Base-by-base conservation (phyloP, 495 filamentous ascomycete species). In the Aspergillus conjunctus region DNA sequence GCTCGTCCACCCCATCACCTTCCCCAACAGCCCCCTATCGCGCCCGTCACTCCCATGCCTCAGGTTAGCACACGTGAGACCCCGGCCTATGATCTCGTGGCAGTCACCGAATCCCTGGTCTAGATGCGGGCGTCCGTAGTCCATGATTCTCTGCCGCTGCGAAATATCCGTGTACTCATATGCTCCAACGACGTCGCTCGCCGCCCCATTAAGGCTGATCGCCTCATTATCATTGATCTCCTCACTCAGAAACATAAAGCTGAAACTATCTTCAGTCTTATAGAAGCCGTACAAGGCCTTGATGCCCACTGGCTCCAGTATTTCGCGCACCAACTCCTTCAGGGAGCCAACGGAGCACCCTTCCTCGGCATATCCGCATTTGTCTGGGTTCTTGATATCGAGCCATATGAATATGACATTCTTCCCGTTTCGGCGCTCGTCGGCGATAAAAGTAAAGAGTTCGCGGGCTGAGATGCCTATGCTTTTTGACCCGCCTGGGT, bases 1-100 rank as follows among this genome's bases (percentile, higher is more conserved):
- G 11, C 48, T 59, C 14, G 49, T 59, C 57, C 57, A 59, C 3
- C 12, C 21, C 37, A 59, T 39, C 8, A 59, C 57, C 33, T 51
- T 45, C 18, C 57, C 57, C 1, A 59, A 21, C 34, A 31, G 12
- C 0, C 49, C 49, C 21, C 20, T 17, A 15, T 53, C 49, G 1
- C 49, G 34, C 2, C 14, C 50, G 17, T 30, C 26, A 12, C 12
- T 15, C 4, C 33, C 57, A 11, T 44, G 6, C 34, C 37, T 33
- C 49, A 59, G 34, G 34, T 39, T 39, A 39, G 34, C 34, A 39
- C 34, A 39, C 34, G 34, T 39, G 14, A 7, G 14, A 39, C 34
- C 34, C 34, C 34, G 34, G 7, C 34, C 34, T 7, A 39, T 39
- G 34, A 39, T 14, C 49, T 52, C 57, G 1, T 46, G 18, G 34